A percentile compares a stretch with the other conserved stretches of the same genome.
Conservation (phyloP, 345 rosid species). For the Salix suchowensis region DNA sequence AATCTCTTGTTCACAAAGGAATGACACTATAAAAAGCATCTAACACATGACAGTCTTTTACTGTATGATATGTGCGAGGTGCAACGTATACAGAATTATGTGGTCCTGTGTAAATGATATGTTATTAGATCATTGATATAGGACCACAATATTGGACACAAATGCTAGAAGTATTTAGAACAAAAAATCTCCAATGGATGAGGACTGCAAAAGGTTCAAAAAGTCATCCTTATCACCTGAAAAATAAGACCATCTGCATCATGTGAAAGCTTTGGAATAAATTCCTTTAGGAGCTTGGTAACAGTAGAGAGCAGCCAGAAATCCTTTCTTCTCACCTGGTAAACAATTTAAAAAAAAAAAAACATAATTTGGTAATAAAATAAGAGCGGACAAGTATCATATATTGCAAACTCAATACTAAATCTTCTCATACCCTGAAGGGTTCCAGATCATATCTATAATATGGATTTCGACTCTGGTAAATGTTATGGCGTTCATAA, state of each 20-base stretch:
- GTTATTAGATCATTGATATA: not conserved
- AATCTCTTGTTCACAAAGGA: constrained; percentile 1
- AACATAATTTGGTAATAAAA: constrained; percentile 16
- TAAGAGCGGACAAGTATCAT: not conserved
- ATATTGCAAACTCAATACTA: not conserved
- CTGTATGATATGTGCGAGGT: not conserved
- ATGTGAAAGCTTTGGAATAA: constrained; percentile 93
- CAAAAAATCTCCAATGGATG: not conserved
- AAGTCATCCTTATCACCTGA: constrained; percentile 54
- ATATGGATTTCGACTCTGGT: constrained; percentile 62
- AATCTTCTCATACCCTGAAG: constrained; percentile 65
- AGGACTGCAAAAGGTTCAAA: not conserved
- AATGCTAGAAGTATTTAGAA: not conserved
- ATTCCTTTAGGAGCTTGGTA: constrained; percentile 75
- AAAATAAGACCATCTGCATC: constrained; percentile 96
- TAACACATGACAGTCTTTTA: not conserved
- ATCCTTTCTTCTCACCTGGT: constrained; percentile 93
- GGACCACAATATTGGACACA: not conserved
- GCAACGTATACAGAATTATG: not conserved
- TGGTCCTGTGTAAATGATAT: not conserved
- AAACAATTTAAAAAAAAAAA: constrained; percentile 5
- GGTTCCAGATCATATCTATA: constrained; percentile 94
- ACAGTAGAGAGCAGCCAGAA: constrained; percentile 96
- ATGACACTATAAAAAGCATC: not conserved
- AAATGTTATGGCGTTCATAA: constrained; percentile 59